These are phyloP conservation scores for Kodamaea arcana DNA, from an alignment of 1,139 yeast species.

Conservation along the genomic window DNA sequence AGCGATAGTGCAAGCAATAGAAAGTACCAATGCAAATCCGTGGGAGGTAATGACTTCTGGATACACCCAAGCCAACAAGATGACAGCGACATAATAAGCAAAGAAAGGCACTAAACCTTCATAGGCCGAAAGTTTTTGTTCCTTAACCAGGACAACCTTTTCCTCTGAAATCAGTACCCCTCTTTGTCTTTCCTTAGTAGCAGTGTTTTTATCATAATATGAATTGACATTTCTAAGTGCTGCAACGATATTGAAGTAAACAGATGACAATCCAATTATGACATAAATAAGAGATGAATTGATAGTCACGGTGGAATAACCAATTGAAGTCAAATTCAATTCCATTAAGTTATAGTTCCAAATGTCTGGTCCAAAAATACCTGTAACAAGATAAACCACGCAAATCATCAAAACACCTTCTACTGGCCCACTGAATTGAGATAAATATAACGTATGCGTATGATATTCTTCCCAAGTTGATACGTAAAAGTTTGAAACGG, in stretches of 20 bases:
- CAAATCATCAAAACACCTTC: slow-evolving; percentile 80
- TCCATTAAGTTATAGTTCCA: slow-evolving; percentile 48
- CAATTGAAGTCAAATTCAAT: slow-evolving; percentile 33
- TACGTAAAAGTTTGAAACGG: slow-evolving; percentile 77
- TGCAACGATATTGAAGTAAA: slow-evolving; percentile 66
- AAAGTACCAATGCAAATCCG: slow-evolving; percentile 58
- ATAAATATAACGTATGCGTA: slow-evolving; percentile 76
- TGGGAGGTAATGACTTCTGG: slow-evolving; percentile 50
- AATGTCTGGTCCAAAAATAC: slow-evolving; percentile 61
- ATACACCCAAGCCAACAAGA: slow-evolving; percentile 39
- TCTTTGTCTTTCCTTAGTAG: slow-evolving; percentile 11
- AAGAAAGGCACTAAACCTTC: slow-evolving; percentile 70
- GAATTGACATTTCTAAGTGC: slow-evolving; percentile 69
- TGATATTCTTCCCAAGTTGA: slow-evolving; percentile 97
- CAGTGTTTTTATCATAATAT: slow-evolving; percentile 33
- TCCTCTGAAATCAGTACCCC: too few species aligned
- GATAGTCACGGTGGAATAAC: slow-evolving; percentile 23
- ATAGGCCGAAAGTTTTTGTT: slow-evolving; percentile 44
- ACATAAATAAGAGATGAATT: slow-evolving; percentile 42
- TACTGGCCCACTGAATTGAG: slow-evolving; percentile 88
- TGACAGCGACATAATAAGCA: slow-evolving; percentile 54
- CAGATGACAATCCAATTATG: slow-evolving; percentile 49
- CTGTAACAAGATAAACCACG: slow-evolving; percentile 55
- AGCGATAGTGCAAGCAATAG: slow-evolving; percentile 75
- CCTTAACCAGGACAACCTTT: slow-evolving; percentile 19